Base-by-base conservation (phyloP, 2,329 filamentous ascomycete genomes). In the Huntiella savannae region DNA sequence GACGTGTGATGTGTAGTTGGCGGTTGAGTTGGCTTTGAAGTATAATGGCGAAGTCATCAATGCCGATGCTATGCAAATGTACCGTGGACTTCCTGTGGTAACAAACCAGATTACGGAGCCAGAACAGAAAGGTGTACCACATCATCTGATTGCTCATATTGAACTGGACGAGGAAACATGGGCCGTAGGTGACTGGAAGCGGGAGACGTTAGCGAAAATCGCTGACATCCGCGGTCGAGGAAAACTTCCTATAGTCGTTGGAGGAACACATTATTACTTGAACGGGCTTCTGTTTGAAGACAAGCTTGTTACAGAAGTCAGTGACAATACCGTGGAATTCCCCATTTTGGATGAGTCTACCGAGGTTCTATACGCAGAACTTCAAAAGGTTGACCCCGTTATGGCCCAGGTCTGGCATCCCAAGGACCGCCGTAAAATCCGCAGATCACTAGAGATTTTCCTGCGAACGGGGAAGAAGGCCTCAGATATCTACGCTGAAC, bases 21-120 rank as follows among this genome's bases (percentile, higher is more conserved):
- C 91, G 6, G 80, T 98, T 36, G 84, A 94, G 52, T 65, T 98
- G 44, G 91, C 92, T 1, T 70, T 70, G 37, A 75, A 71, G 16
- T 87, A 86, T 62, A 79, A 91, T 60, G 91, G 92, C 57, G 91
- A 98, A 61, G 74, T 98, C 45, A 86, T 98, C 63, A 98, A 98
- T 58, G 84, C 84, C 40, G 91, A 98, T 67, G 91, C 91, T 35
- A 94, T 98, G 86, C 91, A 98, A 60, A 77, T 98, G 63, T 98
- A 98, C 60, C 72, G 74, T 45, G 91, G 91, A 2, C 66, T 98
- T 38, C 86, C 91, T 4, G 79, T 96, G 52, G 88, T 96, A 54
- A 98, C 91, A 19, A 98, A 98, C 61, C 93, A 96, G 59, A 82
- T 96, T 49, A 75, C 82, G 0, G 45, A 58, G 1, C 69, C 76